Base-by-base conservation (phyloP, 1,284 basidiomycete genomes). In the Golubevia pallescens region DNA sequence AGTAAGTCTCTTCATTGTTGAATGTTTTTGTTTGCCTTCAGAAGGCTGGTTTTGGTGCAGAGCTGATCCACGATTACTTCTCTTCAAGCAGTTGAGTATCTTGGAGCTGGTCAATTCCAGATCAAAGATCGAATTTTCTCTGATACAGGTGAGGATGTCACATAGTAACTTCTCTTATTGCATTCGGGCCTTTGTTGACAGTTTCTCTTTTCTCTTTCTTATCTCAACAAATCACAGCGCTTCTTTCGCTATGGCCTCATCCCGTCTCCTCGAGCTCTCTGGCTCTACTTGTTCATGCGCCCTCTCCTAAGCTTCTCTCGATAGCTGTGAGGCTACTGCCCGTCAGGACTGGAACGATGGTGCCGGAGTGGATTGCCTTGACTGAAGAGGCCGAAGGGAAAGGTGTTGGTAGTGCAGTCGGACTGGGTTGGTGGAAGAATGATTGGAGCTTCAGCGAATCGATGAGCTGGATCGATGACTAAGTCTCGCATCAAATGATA, bases 311-410 rank as follows among this genome's bases (percentile, higher is more conserved):
- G 0, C 73, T 72, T 19, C 58, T 77, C 8, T 53, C 62, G 20
- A n/a, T 66, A 13, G 72, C 70, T 7, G 75, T 65, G 4, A 60
- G 73, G 5, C 21, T 74, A 58, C 59, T 77, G 5, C 75, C 75
- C 16, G 74, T 71, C 2, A 38, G 73, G 14, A 74, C 75, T 10
- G 75, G 66, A 1, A 70, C 73, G 3, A 66, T 67, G 66, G 60
- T 70, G 1, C 75, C 75, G 7, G 75, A 77, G 24, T 77, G 68
- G 68, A 53, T 75, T n/a, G 73, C 75, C 21, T 28, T 59, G 3
- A 70, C 68, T n/a, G 4, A 8, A 3, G 60, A 63, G 5, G 63
- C 69, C 0, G 68, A 69, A 38, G 68, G 69, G 63, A 66, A 68
- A 66, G 70, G 48, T 21, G 13, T 32, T 57, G 59, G 73, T 48